Evolutionary conservation across 768 basidiomycete genomes (phyloP).

Genomic region (Podaxis mareebaensis): DNA sequence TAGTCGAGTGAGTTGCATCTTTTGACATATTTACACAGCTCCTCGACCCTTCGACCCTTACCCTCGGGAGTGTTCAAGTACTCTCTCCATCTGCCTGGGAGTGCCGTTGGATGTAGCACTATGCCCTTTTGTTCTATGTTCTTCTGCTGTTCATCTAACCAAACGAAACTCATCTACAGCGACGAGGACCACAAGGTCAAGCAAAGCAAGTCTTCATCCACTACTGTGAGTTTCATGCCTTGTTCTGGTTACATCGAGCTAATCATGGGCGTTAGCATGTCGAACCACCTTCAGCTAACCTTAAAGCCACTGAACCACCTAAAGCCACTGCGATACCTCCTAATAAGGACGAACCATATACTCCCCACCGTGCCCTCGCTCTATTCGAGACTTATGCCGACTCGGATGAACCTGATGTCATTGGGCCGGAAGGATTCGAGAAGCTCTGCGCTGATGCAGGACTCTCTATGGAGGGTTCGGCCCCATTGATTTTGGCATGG

Average conservation of each 20-base stretch:
- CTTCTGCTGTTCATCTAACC: slow-evolving; percentile 65
- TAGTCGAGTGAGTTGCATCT: slow-evolving; percentile 8
- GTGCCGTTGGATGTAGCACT: slow-evolving; percentile 37
- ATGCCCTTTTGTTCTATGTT: slow-evolving; percentile 61
- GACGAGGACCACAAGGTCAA: slow-evolving; percentile 38
- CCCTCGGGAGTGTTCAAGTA: slow-evolving; percentile 17
- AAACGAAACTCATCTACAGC: slow-evolving; percentile 47
- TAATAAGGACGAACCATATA: slow-evolving; percentile 45
- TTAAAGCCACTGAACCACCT: slow-evolving; percentile 4
- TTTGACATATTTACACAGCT: slow-evolving; percentile 2
- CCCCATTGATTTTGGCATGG: slow-evolving; percentile 77
- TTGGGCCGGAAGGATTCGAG: slow-evolving; percentile 75
- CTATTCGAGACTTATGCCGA: slow-evolving; percentile 68
- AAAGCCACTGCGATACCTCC: slow-evolving; percentile 11
- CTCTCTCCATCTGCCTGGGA: slow-evolving; percentile 12
- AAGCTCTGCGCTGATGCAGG: slow-evolving; percentile 66
- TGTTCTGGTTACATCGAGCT: not conserved
- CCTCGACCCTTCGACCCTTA: slow-evolving; percentile 11
- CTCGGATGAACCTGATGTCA: slow-evolving; percentile 52
- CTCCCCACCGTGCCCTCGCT: slow-evolving; percentile 44
- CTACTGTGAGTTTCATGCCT: slow-evolving; percentile 10
- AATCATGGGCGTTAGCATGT: slow-evolving; percentile 3
- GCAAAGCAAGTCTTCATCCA: slow-evolving; percentile 14
- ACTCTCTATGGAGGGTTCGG: slow-evolving; percentile 72
- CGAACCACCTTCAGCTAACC: slow-evolving; percentile 7